Conservation (phyloP, 1,139 yeast genomes). For the Lodderomyces margitis region DNA sequence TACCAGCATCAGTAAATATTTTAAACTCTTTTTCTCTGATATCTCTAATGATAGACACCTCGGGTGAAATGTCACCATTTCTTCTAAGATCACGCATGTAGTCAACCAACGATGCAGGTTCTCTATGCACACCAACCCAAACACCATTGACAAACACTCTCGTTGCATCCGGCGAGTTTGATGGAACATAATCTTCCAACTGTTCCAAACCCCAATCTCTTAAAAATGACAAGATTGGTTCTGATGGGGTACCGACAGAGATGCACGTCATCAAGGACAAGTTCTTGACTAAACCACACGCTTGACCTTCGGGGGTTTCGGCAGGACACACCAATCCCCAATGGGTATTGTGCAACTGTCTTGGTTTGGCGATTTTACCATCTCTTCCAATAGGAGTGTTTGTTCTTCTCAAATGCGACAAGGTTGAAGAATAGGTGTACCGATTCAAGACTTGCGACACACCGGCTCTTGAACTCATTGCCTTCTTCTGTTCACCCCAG, state of each 20-base stretch:
- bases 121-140: constrained; percentile 98
- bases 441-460: constrained; percentile 98
- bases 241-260: constrained; percentile 97
- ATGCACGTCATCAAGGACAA: constrained; percentile 95
- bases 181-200: constrained; percentile 91
- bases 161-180: constrained; percentile 86
- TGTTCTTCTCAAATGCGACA: constrained; percentile 97
- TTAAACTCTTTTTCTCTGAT: constrained; percentile 94
- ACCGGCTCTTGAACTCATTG: constrained; percentile 98
- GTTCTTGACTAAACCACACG: constrained; percentile 98
- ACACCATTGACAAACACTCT: constrained; percentile 97
- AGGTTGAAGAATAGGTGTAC: constrained; percentile 94
- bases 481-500: constrained; percentile 99
- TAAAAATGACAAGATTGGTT: constrained; percentile 86
- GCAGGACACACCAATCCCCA: constrained; percentile 99
- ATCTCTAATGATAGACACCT: constrained; percentile 94
- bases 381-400: constrained; percentile 99
- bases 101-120: constrained; percentile 85
- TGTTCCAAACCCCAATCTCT: constrained; percentile 99
- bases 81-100: constrained; percentile 92
- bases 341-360: constrained; percentile 98
- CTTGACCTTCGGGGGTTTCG: constrained; percentile 99
- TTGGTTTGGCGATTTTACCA: constrained; percentile 96
- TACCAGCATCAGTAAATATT: constrained; percentile 97
- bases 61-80: constrained; percentile 93